phyloP scores from a whole-genome alignment of 805 yeast genomes.

The Clavispora fructus region DNA sequence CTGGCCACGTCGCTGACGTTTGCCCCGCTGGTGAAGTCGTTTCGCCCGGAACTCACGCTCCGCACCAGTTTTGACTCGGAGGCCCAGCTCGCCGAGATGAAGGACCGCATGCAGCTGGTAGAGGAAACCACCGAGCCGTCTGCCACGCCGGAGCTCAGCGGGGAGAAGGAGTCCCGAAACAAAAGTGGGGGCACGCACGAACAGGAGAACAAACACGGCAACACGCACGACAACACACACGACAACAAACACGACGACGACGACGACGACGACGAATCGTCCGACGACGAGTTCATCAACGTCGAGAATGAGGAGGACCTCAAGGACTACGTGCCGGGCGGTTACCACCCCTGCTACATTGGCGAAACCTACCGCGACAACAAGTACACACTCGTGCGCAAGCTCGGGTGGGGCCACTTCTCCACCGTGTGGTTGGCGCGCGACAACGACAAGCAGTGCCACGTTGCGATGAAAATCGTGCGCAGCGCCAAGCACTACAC shows the following conservation, averaged over 20 bases:
- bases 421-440: conserved; percentile 67
- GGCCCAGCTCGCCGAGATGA: conserved; percentile 11
- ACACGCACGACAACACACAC: neutral
- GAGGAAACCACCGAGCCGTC: conserved; percentile 1
- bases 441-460: conserved; percentile 49
- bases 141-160: neutral
- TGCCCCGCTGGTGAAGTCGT: conserved; percentile 28
- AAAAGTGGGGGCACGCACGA: conserved; percentile 1
- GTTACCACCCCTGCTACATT: conserved; percentile 58
- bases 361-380: conserved; percentile 49
- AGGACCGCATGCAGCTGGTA: conserved; percentile 14
- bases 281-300: conserved; percentile 15
- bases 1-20: conserved; percentile 20
- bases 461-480: conserved; percentile 61
- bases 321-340: conserved; percentile 53
- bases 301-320: conserved; percentile 43
- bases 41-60: conserved; percentile 33
- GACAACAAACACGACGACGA: conserved; percentile 3
- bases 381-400: conserved; percentile 39
- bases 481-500: conserved; percentile 48
- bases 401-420: conserved; percentile 70
- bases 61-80: conserved; percentile 29
- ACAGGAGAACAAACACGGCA: conserved; percentile 2
- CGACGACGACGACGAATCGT: conserved; percentile 17
- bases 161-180: neutral